phyloP scores from a whole-genome alignment of 306 rosid genomes.

The Bauhinia variegata region DNA sequence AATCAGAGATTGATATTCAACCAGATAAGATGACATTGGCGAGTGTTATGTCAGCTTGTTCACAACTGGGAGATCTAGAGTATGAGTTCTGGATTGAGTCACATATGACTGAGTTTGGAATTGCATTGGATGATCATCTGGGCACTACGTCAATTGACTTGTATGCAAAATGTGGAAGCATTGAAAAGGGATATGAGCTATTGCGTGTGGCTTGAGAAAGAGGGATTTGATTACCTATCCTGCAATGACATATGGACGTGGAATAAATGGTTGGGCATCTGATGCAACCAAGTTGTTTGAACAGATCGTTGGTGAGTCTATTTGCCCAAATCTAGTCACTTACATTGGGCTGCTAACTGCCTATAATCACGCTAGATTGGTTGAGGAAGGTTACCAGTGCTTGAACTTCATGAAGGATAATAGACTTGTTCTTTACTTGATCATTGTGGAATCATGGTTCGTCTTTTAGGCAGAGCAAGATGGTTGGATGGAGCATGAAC shows the following conservation, averaged over 20 bases:
- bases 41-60: slow-evolving; percentile 72
- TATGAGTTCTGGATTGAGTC: slow-evolving; percentile 57
- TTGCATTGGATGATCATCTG: slow-evolving; percentile 75
- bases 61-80: slow-evolving; percentile 63
- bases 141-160: slow-evolving; percentile 73
- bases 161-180: slow-evolving; percentile 73
- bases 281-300: slow-evolving; percentile 62
- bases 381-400: slow-evolving; percentile 74
- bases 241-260: slow-evolving; percentile 81
- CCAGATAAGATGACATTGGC: slow-evolving; percentile 75
- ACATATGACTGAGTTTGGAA: slow-evolving; percentile 51
- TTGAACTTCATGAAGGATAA: slow-evolving; percentile 60
- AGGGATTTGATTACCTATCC: slow-evolving; percentile 79
- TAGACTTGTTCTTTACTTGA: slow-evolving; percentile 53
- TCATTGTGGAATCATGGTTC: slow-evolving; percentile 72
- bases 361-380: slow-evolving; percentile 69
- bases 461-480: slow-evolving; percentile 73
- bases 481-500: slow-evolving; percentile 57
- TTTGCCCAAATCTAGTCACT: slow-evolving; percentile 62
- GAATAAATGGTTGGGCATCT: slow-evolving; percentile 62
- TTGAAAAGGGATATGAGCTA: slow-evolving; percentile 61
- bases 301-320: slow-evolving; percentile 56
- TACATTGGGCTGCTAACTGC: slow-evolving; percentile 71
- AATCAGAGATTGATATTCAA: slow-evolving; percentile 39
- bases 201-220: slow-evolving; percentile 55